Conservation (phyloP, 2,329 filamentous ascomycete genomes). For the Cercospora brassicicola region DNA sequence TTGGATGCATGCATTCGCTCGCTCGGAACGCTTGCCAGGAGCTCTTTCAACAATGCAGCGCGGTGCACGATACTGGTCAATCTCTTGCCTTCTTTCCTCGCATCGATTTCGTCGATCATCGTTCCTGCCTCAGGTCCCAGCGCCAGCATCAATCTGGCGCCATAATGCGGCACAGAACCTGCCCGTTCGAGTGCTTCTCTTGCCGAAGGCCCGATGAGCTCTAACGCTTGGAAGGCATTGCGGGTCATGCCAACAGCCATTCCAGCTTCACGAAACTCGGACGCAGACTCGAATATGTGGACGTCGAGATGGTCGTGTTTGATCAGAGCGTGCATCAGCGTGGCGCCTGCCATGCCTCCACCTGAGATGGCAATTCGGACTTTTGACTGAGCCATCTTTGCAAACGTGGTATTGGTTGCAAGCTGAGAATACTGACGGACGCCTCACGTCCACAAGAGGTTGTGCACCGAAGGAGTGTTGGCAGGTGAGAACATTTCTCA, state of each 20-base stretch:
- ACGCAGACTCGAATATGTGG: conserved; percentile 23
- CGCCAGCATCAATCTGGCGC: conserved; percentile 10
- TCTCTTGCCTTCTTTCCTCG: conserved; percentile 13
- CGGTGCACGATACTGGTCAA: conserved; percentile 23
- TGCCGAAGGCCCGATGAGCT: conserved; percentile 17
- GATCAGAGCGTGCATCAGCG: conserved; percentile 18
- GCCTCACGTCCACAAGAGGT: background rate
- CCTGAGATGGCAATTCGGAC: conserved; percentile 21
- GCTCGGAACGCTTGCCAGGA: conserved; percentile 11
- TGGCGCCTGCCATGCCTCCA: conserved; percentile 21
- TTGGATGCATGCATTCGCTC: conserved; percentile 22
- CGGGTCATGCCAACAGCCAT: conserved; percentile 21
- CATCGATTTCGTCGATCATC: conserved; percentile 17
- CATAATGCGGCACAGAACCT: conserved; percentile 10
- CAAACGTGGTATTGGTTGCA: background rate
- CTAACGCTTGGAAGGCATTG: conserved; percentile 17
- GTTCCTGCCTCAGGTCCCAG: conserved; percentile 16
- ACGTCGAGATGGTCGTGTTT: conserved; percentile 16
- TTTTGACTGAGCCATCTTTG: conserved; percentile 1
- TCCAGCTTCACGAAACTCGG: conserved; percentile 20
- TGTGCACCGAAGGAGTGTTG: background rate
- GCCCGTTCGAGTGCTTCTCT: conserved; percentile 15
- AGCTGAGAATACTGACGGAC: background rate
- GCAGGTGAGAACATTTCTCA: background rate
- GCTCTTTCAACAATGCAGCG: conserved; percentile 18